Conservation (phyloP, 1,284 basidiomycete species). For the Pseudozyma pruni region DNA sequence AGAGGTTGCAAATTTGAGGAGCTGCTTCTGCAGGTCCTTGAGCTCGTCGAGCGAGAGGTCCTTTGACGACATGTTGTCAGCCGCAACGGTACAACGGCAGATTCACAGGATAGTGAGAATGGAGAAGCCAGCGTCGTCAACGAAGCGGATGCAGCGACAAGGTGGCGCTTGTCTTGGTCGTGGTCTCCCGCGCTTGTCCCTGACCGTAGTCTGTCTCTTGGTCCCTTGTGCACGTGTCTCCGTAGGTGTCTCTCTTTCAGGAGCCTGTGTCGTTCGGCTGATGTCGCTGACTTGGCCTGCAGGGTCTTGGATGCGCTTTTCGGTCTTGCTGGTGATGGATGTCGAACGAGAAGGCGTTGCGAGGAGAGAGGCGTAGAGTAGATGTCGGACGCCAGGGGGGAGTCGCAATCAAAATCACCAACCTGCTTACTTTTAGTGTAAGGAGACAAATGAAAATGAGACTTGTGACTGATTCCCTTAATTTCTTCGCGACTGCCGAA, state of each 20-base stretch:
- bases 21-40: slow-evolving; percentile 54
- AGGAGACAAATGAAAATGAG: slow-evolving; percentile 17
- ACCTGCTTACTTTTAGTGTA: too few species aligned
- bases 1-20: slow-evolving; percentile 46
- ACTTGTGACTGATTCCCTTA: slow-evolving; percentile 23
- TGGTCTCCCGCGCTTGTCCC: too few species aligned
- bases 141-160: neutral
- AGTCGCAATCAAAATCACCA: slow-evolving; percentile 5
- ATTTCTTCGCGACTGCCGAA: slow-evolving; percentile 13
- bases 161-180: neutral
- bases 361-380: too few species aligned
- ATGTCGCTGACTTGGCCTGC: too few species aligned
- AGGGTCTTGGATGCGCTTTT: too few species aligned
- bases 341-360: too few species aligned
- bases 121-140: neutral
- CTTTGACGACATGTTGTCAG: slow-evolving; percentile 20
- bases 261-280: too few species aligned
- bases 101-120: neutral
- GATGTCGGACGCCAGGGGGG: too few species aligned
- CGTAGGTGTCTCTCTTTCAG: too few species aligned
- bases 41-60: slow-evolving; percentile 49
- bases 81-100: neutral
- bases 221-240: too few species aligned
- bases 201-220: too few species aligned
- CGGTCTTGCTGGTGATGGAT: too few species aligned